Base-by-base conservation (phyloP, 306 rosid species). In the Lathyrus sativus region DNA sequence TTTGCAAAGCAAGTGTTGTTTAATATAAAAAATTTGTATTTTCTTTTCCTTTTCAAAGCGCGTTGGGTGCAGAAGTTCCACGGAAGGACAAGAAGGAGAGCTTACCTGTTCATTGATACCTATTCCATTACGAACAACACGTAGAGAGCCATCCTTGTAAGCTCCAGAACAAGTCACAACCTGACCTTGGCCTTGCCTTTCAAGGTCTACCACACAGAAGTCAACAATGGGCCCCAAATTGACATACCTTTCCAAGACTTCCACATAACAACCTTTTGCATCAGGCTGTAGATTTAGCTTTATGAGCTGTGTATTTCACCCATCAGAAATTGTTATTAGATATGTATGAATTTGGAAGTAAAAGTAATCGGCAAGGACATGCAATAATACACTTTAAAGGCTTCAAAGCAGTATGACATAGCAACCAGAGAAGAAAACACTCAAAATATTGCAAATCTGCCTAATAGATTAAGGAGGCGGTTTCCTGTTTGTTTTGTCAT, bases 131-230 rank as follows among this genome's bases (percentile, higher is more conserved):
- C 96, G 87, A 75, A 90, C 95, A 26, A 90, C 85, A 10, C 99
- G 99, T 31, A 95, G 99, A 81, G 99, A 95, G 77, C 99, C 99
- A 64, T 95, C 99, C 85, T 88, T 95, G 82, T 76, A 95, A 73
- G 99, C 97, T 62, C 99, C 99, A 69, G 99, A 95, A 84, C 99
- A 95, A 63, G 99, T 90, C 53, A 95, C 99, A 70, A 95, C 99
- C 89, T 95, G 99, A 53, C 96, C 99, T 80, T 95, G 99, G 58
- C 97, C 99, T 89, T 95, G 99, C 83, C 99, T 88, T 74, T 95
- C 99, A 65, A 90, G 96, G 83, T 95, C 99, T 69, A 95, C 97
- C 65, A 95, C 97, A 74, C 97, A 95, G 73, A 95, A 87, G 83
- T 95, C 99, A 74, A 84, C 96, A 54, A 95, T 95, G 14, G 99